Evolutionary conservation across 1,284 basidiomycete genomes (phyloP).

Genomic region (Hemileia vastatrix): DNA sequence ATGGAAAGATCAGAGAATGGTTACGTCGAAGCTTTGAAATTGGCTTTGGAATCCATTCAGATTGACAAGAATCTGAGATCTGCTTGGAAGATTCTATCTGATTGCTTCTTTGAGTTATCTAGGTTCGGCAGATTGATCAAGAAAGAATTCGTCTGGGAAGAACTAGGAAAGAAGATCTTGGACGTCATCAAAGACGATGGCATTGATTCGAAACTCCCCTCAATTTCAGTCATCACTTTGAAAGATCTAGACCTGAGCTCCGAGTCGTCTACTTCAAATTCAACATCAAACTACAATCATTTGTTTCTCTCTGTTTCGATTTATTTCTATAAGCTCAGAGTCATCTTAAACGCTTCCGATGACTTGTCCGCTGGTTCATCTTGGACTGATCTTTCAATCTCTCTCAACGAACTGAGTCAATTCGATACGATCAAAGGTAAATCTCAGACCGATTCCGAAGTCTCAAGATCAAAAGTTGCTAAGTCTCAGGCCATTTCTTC

Average conservation of each 20-base stretch:
- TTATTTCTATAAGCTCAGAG: slow-evolving; percentile 31
- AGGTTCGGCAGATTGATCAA: slow-evolving; percentile 15
- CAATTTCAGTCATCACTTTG: slow-evolving; percentile 23
- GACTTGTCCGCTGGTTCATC: slow-evolving; percentile 22
- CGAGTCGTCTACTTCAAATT: neutral
- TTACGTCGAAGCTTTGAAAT: slow-evolving; percentile 54
- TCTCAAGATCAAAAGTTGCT: slow-evolving; percentile 13
- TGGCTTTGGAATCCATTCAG: slow-evolving; percentile 38
- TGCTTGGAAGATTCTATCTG: slow-evolving; percentile 77
- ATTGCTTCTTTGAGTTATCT: slow-evolving; percentile 55
- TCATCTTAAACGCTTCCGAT: slow-evolving; percentile 27
- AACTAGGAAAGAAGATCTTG: slow-evolving; percentile 21
- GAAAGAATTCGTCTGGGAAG: neutral
- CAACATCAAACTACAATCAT: neutral
- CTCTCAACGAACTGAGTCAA: neutral
- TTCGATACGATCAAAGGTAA: neutral
- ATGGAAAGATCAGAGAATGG: slow-evolving; percentile 63
- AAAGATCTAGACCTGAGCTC: slow-evolving; percentile 32
- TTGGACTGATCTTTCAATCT: slow-evolving; percentile 11
- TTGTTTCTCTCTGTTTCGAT: slow-evolving; percentile 24
- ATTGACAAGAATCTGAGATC: slow-evolving; percentile 54
- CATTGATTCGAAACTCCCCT: slow-evolving; percentile 28
- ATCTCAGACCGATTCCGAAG: slow-evolving; percentile 14
- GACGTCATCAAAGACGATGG: slow-evolving; percentile 27
- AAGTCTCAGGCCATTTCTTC: slow-evolving; percentile 57